These are phyloP conservation scores for Astraeus odoratus DNA, from an alignment of 768 basidiomycete genomes.

Conservation along the genomic window DNA sequence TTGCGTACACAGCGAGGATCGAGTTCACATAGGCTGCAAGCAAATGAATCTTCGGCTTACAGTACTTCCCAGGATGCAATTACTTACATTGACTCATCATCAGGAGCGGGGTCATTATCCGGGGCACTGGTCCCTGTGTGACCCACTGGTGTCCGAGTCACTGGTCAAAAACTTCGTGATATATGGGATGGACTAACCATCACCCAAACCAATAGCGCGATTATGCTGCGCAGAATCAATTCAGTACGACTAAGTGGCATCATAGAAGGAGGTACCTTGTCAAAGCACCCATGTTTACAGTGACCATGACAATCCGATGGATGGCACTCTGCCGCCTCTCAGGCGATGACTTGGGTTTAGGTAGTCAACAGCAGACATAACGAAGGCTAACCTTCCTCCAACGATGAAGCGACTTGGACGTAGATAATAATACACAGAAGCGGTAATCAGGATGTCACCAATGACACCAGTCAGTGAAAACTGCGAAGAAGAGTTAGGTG, in stretches of 20 bases:
- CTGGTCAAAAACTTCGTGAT: background rate
- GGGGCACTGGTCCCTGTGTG: background rate
- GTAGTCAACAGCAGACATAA: background rate
- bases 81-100: conserved; percentile 1
- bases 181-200: background rate
- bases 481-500: background rate
- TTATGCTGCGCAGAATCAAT: background rate
- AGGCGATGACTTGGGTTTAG: background rate
- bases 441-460: conserved; percentile 2
- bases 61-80: background rate
- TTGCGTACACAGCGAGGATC: background rate
- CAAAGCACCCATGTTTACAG: conserved; percentile 5
- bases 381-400: conserved; percentile 1
- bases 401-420: conserved; percentile 1
- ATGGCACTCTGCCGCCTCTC: background rate
- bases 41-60: background rate
- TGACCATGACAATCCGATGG: conserved; percentile 1
- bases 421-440: conserved; percentile 5
- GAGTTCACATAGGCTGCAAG: conserved; percentile 1
- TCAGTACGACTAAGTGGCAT: background rate
- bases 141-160: background rate
- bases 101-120: background rate
- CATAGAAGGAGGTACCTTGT: background rate
- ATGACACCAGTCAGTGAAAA: background rate
- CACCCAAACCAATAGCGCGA: background rate